phyloP scores from a whole-genome alignment of 2,329 filamentous ascomycete species.

The Pyricularia sp. region DNA sequence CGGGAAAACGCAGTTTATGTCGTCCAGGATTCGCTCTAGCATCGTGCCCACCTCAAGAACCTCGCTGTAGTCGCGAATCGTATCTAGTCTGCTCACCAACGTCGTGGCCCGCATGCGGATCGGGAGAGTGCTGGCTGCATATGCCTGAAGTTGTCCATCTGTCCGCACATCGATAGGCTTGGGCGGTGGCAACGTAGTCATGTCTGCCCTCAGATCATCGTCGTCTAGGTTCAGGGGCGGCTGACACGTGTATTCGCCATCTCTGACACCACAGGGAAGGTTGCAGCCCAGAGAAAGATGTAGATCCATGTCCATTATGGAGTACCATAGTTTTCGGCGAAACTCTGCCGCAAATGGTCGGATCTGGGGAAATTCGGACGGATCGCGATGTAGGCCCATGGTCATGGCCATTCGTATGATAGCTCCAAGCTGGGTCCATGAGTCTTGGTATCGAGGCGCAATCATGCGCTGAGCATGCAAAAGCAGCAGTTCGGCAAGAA shows the following conservation, averaged over 20 bases:
- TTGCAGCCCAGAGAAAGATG: conserved; percentile 43
- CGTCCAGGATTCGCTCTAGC: conserved; percentile 43
- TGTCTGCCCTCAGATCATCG: conserved; percentile 34
- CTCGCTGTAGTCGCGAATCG: conserved; percentile 41
- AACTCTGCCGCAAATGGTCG: conserved; percentile 42
- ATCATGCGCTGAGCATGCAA: conserved; percentile 43
- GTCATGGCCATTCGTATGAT: conserved; percentile 49
- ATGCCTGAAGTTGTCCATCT: conserved; percentile 44
- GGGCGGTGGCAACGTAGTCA: conserved; percentile 36
- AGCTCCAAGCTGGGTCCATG: conserved; percentile 45
- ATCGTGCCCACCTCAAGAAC: conserved; percentile 43
- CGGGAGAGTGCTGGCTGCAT: conserved; percentile 39
- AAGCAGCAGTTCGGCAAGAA: conserved; percentile 45
- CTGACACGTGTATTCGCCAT: conserved; percentile 43
- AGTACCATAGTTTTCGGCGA: conserved; percentile 45
- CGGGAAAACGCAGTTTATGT: conserved; percentile 43
- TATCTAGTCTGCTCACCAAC: conserved; percentile 41
- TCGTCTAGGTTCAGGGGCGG: conserved; percentile 46
- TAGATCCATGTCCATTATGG: conserved; percentile 46
- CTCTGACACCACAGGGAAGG: conserved; percentile 39
- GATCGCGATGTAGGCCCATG: conserved; percentile 49
- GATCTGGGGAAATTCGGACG: conserved; percentile 41
- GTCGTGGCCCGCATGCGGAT: conserved; percentile 39
- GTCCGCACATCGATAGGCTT: conserved; percentile 42
- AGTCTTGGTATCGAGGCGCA: conserved; percentile 35